Evolutionary conservation across 1,284 basidiomycete genomes (phyloP), one percentile per base, ranked within the genome.

Genomic region (Leccinum pachyderme): DNA sequence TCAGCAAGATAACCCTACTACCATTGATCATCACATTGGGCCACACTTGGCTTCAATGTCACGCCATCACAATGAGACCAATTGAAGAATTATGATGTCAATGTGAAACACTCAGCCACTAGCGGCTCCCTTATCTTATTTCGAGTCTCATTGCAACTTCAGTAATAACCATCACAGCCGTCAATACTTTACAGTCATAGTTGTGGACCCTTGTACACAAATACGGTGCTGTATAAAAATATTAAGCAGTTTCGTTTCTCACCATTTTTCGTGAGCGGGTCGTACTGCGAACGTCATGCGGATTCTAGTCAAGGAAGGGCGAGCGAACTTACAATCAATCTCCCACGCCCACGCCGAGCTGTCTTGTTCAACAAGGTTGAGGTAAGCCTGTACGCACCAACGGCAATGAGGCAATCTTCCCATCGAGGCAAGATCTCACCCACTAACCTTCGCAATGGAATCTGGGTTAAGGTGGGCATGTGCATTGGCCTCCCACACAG

Each of bases 321-420:
- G 2, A 24, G 11, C 7, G 5, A 28, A 68, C 81, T 74, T 63
- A 83, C 84, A 69, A 61, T 88, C 86, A 47, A 88, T 74, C 63
- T 88, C 86, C 81, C 83, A 86, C n/a, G 83, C 83, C 81, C 80
- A 85, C 4, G 82, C 76, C 31, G 81, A 83, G 15, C 79, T 73
- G 49, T 83, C 79, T 70, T 88, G 86, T 27, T 81, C 75, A 5
- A 76, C 75, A n/a, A 86, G 76, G 63, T 77, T 78, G 9, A 83
- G 67, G 58, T 85, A 86, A 1, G 80, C 69, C 79, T 80, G 49
- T 37, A 43, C 28, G 49, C 0, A 8, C 24, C 29, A n/a, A 13
- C 28, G 28, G 18, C 1, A 22, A 68, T 72, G 59, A 61, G 72
- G 72, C 55, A 13, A 49, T 15, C 7, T 13, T n/a, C 44, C 5